A percentile compares a stretch with the other conserved stretches of the same genome.
Conservation (phyloP, 257 asterid genomes). For the Solanum rostratum region DNA sequence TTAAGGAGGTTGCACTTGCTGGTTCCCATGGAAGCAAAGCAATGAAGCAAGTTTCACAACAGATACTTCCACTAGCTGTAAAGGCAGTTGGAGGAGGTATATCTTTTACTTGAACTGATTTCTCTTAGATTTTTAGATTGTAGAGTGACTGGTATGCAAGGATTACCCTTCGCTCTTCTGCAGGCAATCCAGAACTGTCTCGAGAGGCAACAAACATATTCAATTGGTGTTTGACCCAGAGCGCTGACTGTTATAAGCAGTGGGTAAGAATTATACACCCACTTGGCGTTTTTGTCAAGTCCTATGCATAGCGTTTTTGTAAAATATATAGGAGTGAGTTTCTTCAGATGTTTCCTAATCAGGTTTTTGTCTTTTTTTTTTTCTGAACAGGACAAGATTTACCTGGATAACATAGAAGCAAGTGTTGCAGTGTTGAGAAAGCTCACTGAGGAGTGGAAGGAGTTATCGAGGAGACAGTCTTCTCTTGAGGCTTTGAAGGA, state of each 20-base stretch:
- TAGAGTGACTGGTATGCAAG: background rate
- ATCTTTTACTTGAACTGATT: background rate
- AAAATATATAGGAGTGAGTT: background rate
- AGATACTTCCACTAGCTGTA: slow-evolving; percentile 40
- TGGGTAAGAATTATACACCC: slow-evolving; percentile 45
- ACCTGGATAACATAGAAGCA: slow-evolving; percentile 48
- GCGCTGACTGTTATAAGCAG: slow-evolving; percentile 63
- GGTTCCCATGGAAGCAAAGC: slow-evolving; percentile 88
- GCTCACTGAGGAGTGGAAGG: slow-evolving; percentile 50
- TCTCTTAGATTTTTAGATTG: background rate
- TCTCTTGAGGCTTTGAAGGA: slow-evolving; percentile 42
- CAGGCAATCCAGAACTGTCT: slow-evolving; percentile 63
- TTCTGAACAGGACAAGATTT: slow-evolving; percentile 44
- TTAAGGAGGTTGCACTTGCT: slow-evolving; percentile 75
- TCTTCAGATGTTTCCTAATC: background rate
- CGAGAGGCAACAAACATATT: slow-evolving; percentile 58
- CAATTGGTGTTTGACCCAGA: slow-evolving; percentile 73
- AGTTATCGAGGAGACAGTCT: slow-evolving; percentile 37
- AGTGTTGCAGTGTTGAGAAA: slow-evolving; percentile 51
- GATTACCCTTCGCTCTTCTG: slow-evolving; percentile 10
- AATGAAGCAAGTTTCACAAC: slow-evolving; percentile 63
- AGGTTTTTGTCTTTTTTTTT: background rate
- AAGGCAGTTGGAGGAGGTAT: slow-evolving; percentile 68
- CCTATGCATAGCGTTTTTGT: background rate
- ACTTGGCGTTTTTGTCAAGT: background rate